A percentile compares a stretch with the other conserved stretches of the same genome.
Conservation (phyloP, 2,329 filamentous ascomycete genomes). For the Aspergillus sojae region DNA sequence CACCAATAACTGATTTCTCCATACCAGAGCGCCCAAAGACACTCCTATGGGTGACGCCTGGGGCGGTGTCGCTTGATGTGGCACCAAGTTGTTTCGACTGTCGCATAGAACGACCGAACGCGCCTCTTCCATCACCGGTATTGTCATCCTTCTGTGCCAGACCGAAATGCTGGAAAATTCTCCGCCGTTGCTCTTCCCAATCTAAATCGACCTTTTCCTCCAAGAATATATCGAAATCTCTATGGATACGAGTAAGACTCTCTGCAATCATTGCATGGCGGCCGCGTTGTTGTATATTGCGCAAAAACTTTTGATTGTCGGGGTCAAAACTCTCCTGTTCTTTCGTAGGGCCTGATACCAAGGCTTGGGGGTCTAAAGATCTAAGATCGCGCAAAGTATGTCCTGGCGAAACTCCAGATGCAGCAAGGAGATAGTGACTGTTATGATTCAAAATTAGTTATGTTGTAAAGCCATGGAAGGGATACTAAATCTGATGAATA, state of each 20-base stretch:
- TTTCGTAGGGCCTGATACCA: conserved; percentile 42
- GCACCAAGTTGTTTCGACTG: conserved; percentile 43
- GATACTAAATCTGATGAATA: neutral
- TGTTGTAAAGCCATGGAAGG: neutral
- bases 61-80: conserved; percentile 47
- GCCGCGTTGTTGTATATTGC: conserved; percentile 85
- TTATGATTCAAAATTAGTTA: conserved; percentile 7
- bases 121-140: conserved; percentile 43
- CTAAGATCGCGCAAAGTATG: conserved; percentile 85
- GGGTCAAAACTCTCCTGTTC: conserved; percentile 52
- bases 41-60: conserved; percentile 51
- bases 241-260: conserved; percentile 83
- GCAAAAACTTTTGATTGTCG: conserved; percentile 71
- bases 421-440: conserved; percentile 89
- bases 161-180: conserved; percentile 95
- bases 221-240: conserved; percentile 90
- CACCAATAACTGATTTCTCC: conserved; percentile 84
- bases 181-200: conserved; percentile 90
- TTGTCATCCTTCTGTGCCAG: conserved; percentile 60
- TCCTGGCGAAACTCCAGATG: conserved; percentile 87
- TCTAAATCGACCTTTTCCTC: conserved; percentile 94
- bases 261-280: conserved; percentile 90
- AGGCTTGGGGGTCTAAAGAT: conserved; percentile 71
- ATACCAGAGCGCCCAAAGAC: conserved; percentile 71
- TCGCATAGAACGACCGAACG: conserved; percentile 54